Evolutionary conservation across 1,284 basidiomycete species (phyloP).

Genomic region (Melampsora larici-populina): DNA sequence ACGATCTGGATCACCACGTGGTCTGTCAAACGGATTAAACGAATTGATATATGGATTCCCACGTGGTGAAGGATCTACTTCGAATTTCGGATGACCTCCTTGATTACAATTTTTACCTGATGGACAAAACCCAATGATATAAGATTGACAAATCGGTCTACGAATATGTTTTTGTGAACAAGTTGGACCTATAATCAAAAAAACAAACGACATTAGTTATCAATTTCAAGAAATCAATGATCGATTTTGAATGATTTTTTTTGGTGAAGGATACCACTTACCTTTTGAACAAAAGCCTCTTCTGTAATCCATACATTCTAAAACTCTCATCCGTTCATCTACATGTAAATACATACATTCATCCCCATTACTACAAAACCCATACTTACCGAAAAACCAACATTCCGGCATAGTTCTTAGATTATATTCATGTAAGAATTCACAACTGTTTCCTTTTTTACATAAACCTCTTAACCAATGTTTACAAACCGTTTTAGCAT

Average conservation of each 20-base stretch:
- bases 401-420: conserved; percentile 98
- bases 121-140: conserved; percentile 94
- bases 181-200: conserved; percentile 64
- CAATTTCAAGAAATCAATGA: neutral
- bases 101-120: conserved; percentile 80
- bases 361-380: conserved; percentile 95
- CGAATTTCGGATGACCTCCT: conserved; percentile 63
- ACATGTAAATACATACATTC: conserved; percentile 98
- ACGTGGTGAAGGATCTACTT: conserved; percentile 48
- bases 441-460: conserved; percentile 97
- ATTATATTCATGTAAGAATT: conserved; percentile 99
- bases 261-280: neutral
- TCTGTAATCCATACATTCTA: conserved; percentile 89
- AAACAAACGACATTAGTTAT: neutral
- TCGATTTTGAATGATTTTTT: neutral
- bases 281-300: conserved; percentile 74
- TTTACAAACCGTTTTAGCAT: conserved; percentile 71
- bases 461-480: conserved; percentile 98
- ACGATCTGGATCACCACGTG: conserved; percentile 42
- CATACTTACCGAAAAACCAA: conserved; percentile 97
- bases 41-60: conserved; percentile 45
- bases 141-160: conserved; percentile 82
- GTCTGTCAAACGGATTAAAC: conserved; percentile 44
- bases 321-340: conserved; percentile 73
- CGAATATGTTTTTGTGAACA: conserved; percentile 92